Evolutionary conservation across 2,329 filamentous ascomycete genomes (phyloP).

Genomic region (Dactylellina sp.): DNA sequence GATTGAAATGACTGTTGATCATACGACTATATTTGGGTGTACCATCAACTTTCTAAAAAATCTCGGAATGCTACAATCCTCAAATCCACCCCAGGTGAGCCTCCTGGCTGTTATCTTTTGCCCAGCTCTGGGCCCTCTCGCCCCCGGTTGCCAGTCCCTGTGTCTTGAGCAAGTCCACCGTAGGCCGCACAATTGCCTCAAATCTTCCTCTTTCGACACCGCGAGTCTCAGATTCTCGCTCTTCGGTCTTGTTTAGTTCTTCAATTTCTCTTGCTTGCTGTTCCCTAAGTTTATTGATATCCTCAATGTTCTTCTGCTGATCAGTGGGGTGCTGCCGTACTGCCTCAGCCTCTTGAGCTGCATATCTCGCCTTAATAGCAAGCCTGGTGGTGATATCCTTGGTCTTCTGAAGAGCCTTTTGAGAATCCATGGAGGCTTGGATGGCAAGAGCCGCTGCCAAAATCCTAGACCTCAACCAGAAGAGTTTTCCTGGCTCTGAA

Average conservation of each 20-base stretch:
- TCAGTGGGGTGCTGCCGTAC: slow-evolving; percentile 45
- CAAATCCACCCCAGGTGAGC: slow-evolving; percentile 36
- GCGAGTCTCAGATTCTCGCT: slow-evolving; percentile 47
- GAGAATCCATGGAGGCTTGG: slow-evolving; percentile 49
- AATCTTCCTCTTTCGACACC: slow-evolving; percentile 49
- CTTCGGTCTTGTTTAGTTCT: slow-evolving; percentile 31
- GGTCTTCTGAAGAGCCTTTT: slow-evolving; percentile 56
- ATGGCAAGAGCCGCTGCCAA: slow-evolving; percentile 47
- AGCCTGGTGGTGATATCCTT: slow-evolving; percentile 45
- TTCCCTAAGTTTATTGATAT: slow-evolving; percentile 51
- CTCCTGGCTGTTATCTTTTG: slow-evolving; percentile 36
- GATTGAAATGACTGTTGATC: slow-evolving; percentile 12
- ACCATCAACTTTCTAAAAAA: slow-evolving; percentile 8
- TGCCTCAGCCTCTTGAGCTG: slow-evolving; percentile 49
- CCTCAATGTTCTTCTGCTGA: slow-evolving; percentile 56
- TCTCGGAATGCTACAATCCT: slow-evolving; percentile 2
- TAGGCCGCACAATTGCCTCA: slow-evolving; percentile 43
- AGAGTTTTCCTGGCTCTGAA: slow-evolving; percentile 47
- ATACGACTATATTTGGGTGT: background rate
- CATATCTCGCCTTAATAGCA: slow-evolving; percentile 48
- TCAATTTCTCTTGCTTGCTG: slow-evolving; percentile 46
- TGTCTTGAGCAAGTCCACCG: slow-evolving; percentile 30
- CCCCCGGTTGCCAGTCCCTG: slow-evolving; percentile 39
- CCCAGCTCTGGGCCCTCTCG: slow-evolving; percentile 41
- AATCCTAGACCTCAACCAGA: slow-evolving; percentile 52